phyloP scores from a whole-genome alignment of 1,284 basidiomycete genomes.

The Cyathus olla region DNA sequence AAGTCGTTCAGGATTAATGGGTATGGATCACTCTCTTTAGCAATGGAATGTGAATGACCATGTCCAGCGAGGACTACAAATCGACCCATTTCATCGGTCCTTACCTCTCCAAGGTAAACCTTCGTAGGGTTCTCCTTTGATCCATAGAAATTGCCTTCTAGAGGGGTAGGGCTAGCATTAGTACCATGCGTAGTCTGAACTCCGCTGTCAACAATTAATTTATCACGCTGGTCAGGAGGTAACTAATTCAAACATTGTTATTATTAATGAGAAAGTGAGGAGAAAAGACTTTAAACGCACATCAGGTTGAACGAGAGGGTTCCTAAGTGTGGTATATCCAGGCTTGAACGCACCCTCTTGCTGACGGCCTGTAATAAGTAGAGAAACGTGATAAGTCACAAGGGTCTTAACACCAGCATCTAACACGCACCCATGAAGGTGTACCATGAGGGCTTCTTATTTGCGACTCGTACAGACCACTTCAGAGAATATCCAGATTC shows the following conservation, averaged over 20 bases:
- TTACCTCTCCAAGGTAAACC: slow-evolving; percentile 27
- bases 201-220: slow-evolving; percentile 20
- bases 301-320: slow-evolving; percentile 16
- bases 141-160: slow-evolving; percentile 9
- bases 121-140: slow-evolving; percentile 5
- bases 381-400: not conserved
- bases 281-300: not conserved
- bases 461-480: slow-evolving; percentile 25
- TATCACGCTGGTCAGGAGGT: slow-evolving; percentile 11
- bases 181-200: not conserved
- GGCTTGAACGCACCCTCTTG: not conserved
- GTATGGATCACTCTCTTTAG: slow-evolving; percentile 13
- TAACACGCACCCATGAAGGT: not conserved
- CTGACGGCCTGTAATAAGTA: not conserved
- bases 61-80: slow-evolving; percentile 24
- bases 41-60: slow-evolving; percentile 14
- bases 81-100: slow-evolving; percentile 23
- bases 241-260: slow-evolving; percentile 4
- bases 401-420: not conserved
- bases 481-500: slow-evolving; percentile 12
- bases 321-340: not conserved
- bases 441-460: slow-evolving; percentile 20
- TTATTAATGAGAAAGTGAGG: not conserved
- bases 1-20: slow-evolving; percentile 18
- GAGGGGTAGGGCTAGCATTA: not conserved